phyloP scores from a whole-genome alignment of 306 rosid species.

The Lathyrus sativus region DNA sequence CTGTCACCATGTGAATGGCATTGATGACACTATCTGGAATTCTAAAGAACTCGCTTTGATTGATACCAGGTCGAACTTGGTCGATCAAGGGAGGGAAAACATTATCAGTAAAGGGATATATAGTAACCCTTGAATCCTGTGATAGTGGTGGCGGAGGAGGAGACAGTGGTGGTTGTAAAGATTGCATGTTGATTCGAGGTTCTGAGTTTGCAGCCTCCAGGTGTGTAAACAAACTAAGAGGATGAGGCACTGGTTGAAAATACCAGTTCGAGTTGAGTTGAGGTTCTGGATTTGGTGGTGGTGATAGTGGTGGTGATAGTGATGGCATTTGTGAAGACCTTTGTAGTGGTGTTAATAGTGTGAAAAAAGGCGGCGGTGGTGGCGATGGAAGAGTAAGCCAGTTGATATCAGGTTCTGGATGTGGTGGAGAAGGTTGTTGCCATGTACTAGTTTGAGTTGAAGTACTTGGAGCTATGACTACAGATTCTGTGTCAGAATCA shows the following conservation, averaged over 20 bases:
- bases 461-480: not conserved
- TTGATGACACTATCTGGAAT: not conserved
- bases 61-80: not conserved
- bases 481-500: constrained; percentile 40
- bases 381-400: not conserved
- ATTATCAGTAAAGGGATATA: not conserved
- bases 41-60: constrained; percentile 35
- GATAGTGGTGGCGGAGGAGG: not conserved
- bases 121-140: not conserved
- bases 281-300: not conserved
- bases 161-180: not conserved
- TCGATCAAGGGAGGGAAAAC: not conserved
- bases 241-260: not conserved
- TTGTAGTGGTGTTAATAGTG: not conserved
- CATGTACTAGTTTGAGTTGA: constrained; percentile 22
- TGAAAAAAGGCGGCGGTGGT: not conserved
- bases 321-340: not conserved
- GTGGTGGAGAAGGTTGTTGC: constrained; percentile 15
- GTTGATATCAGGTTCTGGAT: not conserved
- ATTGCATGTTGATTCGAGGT: not conserved
- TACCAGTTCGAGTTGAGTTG: not conserved
- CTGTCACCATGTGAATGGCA: constrained; percentile 44
- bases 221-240: not conserved
- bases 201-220: not conserved
- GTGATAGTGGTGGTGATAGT: not conserved